Evolutionary conservation across 2,329 filamentous ascomycete species (phyloP).

Genomic region (Epichloe uncinata): DNA sequence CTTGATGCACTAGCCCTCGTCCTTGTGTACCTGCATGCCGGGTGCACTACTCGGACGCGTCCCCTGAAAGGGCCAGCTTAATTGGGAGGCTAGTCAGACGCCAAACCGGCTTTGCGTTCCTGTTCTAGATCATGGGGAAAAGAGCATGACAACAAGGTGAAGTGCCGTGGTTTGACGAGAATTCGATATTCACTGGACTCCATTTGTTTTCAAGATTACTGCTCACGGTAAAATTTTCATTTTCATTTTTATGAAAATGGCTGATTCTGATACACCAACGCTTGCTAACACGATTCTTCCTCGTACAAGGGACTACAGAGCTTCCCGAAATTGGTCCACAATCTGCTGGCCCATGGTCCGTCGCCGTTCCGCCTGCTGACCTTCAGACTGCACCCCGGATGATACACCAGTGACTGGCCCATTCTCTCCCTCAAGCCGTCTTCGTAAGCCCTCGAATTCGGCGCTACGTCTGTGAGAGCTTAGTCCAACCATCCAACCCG

Average conservation of each 20-base stretch:
- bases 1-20: too few species aligned
- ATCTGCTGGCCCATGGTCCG: conserved; percentile 50
- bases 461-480: conserved; percentile 38
- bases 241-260: too few species aligned
- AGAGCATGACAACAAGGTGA: too few species aligned
- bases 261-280: background rate
- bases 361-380: conserved; percentile 36
- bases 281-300: background rate
- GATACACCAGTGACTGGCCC: conserved; percentile 25
- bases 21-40: background rate
- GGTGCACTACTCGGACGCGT: background rate
- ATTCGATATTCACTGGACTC: too few species aligned
- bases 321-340: conserved; percentile 42
- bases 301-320: conserved; percentile 14
- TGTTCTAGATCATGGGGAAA: background rate
- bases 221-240: too few species aligned
- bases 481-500: conserved; percentile 70
- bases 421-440: conserved; percentile 48
- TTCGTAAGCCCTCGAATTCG: conserved; percentile 49
- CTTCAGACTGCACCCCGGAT: conserved; percentile 32
- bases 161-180: too few species aligned
- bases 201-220: too few species aligned
- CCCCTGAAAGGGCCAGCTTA: background rate
- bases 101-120: background rate
- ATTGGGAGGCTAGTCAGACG: background rate